Conservation (phyloP, 805 yeast genomes). For the Monosporozyma yasuniensis region DNA sequence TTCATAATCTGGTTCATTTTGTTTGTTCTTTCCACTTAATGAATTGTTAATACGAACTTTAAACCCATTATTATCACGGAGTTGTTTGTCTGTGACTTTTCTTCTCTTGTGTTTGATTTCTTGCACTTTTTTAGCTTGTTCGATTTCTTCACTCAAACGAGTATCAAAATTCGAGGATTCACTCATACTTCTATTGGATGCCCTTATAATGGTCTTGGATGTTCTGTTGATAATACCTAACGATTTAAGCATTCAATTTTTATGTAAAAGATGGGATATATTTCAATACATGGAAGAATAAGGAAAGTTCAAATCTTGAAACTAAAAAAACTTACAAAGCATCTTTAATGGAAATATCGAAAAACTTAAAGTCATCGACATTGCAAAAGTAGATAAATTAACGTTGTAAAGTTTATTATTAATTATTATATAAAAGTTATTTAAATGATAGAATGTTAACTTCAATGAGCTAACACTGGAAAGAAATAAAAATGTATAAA, state of each 20-base stretch:
- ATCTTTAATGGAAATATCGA: neutral
- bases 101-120: conserved; percentile 8
- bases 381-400: neutral
- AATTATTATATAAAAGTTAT: neutral
- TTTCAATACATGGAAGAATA: neutral
- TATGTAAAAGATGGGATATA: neutral
- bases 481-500: neutral
- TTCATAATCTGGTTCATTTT: conserved; percentile 49
- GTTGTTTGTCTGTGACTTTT: conserved; percentile 7
- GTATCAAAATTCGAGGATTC: conserved; percentile 7
- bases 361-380: neutral
- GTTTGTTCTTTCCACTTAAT: conserved; percentile 38
- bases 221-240: neutral
- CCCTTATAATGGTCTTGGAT: neutral
- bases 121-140: conserved; percentile 9
- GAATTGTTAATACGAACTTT: conserved; percentile 21
- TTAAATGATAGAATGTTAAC: neutral
- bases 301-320: neutral
- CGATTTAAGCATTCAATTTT: neutral
- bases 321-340: neutral
- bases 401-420: neutral
- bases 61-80: conserved; percentile 26
- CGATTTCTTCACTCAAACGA: conserved; percentile 10
- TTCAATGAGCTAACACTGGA: neutral
- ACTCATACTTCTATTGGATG: neutral